Evolutionary conservation across 371 early-diverging fungal species (phyloP).

Genomic region (Massospora cicadina): DNA sequence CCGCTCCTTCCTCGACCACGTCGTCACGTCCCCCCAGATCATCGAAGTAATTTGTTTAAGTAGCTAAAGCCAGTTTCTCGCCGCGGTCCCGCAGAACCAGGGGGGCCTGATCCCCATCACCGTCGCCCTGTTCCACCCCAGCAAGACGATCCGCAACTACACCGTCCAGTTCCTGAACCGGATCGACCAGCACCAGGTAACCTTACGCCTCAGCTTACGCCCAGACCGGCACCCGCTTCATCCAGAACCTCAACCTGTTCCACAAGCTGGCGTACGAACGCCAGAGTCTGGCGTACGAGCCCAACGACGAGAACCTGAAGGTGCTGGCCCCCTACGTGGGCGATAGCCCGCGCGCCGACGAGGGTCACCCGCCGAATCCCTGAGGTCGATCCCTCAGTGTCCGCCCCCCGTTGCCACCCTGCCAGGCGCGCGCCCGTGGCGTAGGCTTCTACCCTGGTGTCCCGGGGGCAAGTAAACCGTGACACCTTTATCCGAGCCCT

Average conservation of each 20-base stretch:
- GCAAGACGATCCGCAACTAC: constrained; percentile 31
- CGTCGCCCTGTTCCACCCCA: constrained; percentile 60
- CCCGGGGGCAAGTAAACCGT: too few species aligned
- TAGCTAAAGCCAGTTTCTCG: constrained; percentile 31
- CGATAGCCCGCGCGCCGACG: background rate
- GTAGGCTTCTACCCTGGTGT: too few species aligned
- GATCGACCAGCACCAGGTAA: constrained; percentile 39
- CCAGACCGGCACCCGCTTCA: constrained; percentile 15
- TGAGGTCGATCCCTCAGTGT: too few species aligned
- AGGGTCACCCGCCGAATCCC: too few species aligned
- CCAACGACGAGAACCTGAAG: constrained; percentile 9
- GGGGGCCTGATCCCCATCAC: constrained; percentile 71
- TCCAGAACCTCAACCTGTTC: constrained; percentile 15
- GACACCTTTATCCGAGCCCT: too few species aligned
- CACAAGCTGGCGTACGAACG: constrained; percentile 15
- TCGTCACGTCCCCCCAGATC: constrained; percentile 52
- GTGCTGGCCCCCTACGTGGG: constrained; percentile 3
- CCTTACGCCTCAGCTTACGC: background rate
- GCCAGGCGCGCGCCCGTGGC: too few species aligned
- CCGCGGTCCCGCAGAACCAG: constrained; percentile 56
- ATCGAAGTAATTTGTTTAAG: constrained; percentile 36
- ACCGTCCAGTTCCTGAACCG: constrained; percentile 46
- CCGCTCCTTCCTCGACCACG: constrained; percentile 35
- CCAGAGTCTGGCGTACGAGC: constrained; percentile 7
- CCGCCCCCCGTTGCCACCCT: too few species aligned